Conservation (phyloP, 768 basidiomycete species). For the Agrocybe pediades region DNA sequence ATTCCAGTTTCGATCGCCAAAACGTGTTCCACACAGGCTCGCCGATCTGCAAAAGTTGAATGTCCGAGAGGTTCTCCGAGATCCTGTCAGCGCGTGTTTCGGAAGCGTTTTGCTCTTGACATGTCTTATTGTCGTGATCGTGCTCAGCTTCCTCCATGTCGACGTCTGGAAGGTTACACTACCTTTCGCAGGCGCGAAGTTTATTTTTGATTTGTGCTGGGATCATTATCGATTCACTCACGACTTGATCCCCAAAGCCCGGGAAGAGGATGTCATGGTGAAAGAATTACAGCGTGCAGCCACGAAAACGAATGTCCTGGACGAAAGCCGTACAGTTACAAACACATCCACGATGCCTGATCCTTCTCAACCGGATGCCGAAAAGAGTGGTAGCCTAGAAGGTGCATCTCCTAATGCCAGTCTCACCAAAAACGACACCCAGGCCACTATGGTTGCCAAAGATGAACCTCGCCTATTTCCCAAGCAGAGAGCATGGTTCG, state of each 20-base stretch:
- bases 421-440: neutral
- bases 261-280: constrained; percentile 27
- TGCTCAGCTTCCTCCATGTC: constrained; percentile 72
- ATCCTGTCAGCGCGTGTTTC: constrained; percentile 73
- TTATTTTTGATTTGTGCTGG: constrained; percentile 66
- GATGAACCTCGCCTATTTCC: constrained; percentile 16
- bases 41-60: constrained; percentile 37
- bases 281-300: constrained; percentile 29
- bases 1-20: constrained; percentile 58
- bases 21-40: constrained; percentile 54
- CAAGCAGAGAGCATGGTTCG: constrained; percentile 17
- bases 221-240: constrained; percentile 49
- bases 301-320: constrained; percentile 20
- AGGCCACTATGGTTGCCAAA: constrained; percentile 2
- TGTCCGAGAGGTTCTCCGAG: constrained; percentile 65
- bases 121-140: constrained; percentile 75
- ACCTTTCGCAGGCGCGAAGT: constrained; percentile 76
- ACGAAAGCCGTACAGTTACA: constrained; percentile 14
- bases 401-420: neutral
- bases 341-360: constrained; percentile 18
- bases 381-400: neutral
- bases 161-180: constrained; percentile 86
- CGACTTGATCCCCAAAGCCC: constrained; percentile 18
- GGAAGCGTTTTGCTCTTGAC: constrained; percentile 66
- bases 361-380: constrained; percentile 1